phyloP scores from a whole-genome alignment of 2,329 filamentous ascomycete genomes.

The Ceratocystis diversiconidia region DNA sequence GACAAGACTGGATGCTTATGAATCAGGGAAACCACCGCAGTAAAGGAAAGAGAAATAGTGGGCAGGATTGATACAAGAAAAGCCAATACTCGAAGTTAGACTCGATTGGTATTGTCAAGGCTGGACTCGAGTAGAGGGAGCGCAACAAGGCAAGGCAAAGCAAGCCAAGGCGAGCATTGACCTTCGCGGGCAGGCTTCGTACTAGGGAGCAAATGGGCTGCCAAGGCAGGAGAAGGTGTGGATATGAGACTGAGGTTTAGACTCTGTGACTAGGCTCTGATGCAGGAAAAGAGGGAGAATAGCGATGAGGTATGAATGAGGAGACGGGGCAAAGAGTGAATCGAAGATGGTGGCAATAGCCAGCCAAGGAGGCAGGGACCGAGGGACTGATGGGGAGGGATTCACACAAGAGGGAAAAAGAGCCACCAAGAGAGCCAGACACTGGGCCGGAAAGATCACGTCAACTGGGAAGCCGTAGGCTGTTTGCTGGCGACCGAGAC shows the following conservation, averaged over 20 bases:
- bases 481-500: neutral
- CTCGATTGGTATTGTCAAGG: neutral
- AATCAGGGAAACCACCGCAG: neutral
- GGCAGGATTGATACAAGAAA: neutral
- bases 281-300: neutral
- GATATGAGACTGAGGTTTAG: neutral
- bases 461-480: too few species aligned
- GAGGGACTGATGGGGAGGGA: too few species aligned
- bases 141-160: neutral
- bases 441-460: too few species aligned
- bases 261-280: neutral
- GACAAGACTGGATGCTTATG: neutral
- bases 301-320: neutral
- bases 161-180: neutral
- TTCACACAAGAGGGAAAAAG: too few species aligned
- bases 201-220: neutral
- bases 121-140: neutral
- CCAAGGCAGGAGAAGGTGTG: neutral
- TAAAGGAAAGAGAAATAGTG: neutral
- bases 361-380: too few species aligned
- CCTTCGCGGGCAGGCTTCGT: neutral
- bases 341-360: too few species aligned
- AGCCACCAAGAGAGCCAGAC: too few species aligned
- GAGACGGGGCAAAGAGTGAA: too few species aligned
- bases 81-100: neutral